Base-by-base conservation (phyloP, 495 filamentous ascomycete species). In the Tetracladium marchalianum region DNA sequence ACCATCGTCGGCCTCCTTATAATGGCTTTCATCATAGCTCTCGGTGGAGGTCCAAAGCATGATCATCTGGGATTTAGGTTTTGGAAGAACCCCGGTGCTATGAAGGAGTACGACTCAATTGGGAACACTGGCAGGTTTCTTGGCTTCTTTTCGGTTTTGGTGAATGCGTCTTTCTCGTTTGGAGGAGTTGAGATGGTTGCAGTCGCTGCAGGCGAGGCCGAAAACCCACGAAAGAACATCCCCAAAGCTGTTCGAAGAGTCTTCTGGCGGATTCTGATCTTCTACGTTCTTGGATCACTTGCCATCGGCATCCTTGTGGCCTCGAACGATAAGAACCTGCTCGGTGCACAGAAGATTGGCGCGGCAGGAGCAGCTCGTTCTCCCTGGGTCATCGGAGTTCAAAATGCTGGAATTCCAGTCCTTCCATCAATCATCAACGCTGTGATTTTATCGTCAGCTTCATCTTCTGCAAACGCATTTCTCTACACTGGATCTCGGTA, bases 351-450 rank as follows among this genome's bases (percentile, higher is more conserved):
- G 62, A 47, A 66, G 55, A 56, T 51, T 46, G 51, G 72, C 45
- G 74, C 76, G 31, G 76, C 76, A 42, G 84, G 72, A 13, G 51
- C 51, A 27, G 55, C 49, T 41, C 34, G 17, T 43, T 55, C 52
- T 5, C 84, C 84, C 9, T 85, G 86, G 52, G 84, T 87, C 2
- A 75, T 89, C 44, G 81, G 84, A 2, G 77, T 84, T 24, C 60
- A 66, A 10, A 65, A 73, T 7, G 84, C 84, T 0, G 81, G 81
- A 33, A 82, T 88, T 42, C 67, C 65, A 0, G 72, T 70, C 13
- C 70, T 90, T 10, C 72, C 76, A 19, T 73, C 67, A 4, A 68
- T 84, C 19, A 81, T 82, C 47, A 88, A 84, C 34, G 72, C 77
- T 1, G 67, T 81, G 6, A 85, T 90, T 46, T 72, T 87, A 39